These are phyloP conservation scores for Insectozyma bohioensis DNA, from an alignment of 1,139 yeast species.

Conservation along the genomic window DNA sequence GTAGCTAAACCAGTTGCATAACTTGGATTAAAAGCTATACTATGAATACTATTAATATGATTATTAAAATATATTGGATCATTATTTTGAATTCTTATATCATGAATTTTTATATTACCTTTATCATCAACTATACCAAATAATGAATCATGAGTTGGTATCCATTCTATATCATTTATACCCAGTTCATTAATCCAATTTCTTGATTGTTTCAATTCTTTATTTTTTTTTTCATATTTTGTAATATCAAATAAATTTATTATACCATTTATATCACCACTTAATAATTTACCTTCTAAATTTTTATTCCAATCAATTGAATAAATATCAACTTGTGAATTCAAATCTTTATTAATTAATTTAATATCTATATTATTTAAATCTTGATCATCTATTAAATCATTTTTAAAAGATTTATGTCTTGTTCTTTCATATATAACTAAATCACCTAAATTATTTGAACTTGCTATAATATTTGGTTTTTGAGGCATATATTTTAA, in stretches of 20 bases:
- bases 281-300: conserved; percentile 33
- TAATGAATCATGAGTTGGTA: conserved; percentile 55
- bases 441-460: conserved; percentile 41
- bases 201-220: conserved; percentile 12
- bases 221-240: conserved; percentile 18
- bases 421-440: conserved; percentile 53
- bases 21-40: conserved; percentile 52
- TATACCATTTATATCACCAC: conserved; percentile 39
- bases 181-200: conserved; percentile 28
- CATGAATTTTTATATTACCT: conserved; percentile 48
- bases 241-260: conserved; percentile 37
- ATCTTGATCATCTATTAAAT: conserved; percentile 27
- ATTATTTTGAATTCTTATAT: conserved; percentile 44
- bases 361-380: conserved; percentile 21
- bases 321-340: conserved; percentile 31
- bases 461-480: conserved; percentile 44
- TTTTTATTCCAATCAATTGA: conserved; percentile 48
- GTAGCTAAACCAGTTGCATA: conserved; percentile 58
- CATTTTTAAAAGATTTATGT: conserved; percentile 43
- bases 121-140: conserved; percentile 60
- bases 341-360: conserved; percentile 7
- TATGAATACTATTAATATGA: conserved; percentile 24
- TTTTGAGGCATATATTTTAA: conserved; percentile 45
- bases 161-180: conserved; percentile 64
- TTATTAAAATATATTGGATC: conserved; percentile 20